These are phyloP conservation scores for Lippia alba DNA, from an alignment of 305 asterid species.

Conservation along the genomic window DNA sequence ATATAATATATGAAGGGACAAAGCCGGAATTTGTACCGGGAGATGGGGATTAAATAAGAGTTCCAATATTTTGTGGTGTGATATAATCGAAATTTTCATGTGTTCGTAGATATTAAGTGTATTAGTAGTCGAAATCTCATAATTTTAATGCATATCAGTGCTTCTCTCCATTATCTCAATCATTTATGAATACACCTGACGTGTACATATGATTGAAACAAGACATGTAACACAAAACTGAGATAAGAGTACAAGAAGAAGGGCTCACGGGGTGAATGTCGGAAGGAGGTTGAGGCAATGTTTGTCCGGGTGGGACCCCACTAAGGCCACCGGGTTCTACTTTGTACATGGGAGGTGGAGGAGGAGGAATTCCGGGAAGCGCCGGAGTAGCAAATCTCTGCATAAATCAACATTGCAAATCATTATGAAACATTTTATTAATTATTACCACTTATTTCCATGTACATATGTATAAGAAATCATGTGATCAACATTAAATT, in stretches of 20 bases:
- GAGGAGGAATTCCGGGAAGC: constrained; percentile 58
- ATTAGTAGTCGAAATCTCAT: no score
- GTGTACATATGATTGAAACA: no score
- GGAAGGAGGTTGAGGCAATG: constrained; percentile 60
- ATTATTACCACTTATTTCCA: background rate
- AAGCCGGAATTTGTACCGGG: no score
- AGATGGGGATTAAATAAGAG: no score
- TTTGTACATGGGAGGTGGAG: constrained; percentile 56
- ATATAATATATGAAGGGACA: no score
- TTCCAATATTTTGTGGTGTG: no score
- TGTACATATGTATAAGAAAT: background rate
- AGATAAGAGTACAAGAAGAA: background rate
- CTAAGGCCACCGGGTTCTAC: constrained; percentile 45
- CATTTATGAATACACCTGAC: no score
- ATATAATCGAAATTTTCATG: no score
- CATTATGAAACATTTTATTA: background rate
- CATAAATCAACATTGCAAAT: constrained; percentile 14
- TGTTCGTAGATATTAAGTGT: no score
- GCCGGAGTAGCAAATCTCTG: constrained; percentile 62
- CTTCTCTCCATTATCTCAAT: no score
- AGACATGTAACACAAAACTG: background rate
- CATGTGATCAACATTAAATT: background rate
- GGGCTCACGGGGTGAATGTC: constrained; percentile 71
- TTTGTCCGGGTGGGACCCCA: constrained; percentile 43
- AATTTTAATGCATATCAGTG: no score